Base-by-base conservation (phyloP, 2,329 filamentous ascomycete genomes). In the Fusarium sp. region DNA sequence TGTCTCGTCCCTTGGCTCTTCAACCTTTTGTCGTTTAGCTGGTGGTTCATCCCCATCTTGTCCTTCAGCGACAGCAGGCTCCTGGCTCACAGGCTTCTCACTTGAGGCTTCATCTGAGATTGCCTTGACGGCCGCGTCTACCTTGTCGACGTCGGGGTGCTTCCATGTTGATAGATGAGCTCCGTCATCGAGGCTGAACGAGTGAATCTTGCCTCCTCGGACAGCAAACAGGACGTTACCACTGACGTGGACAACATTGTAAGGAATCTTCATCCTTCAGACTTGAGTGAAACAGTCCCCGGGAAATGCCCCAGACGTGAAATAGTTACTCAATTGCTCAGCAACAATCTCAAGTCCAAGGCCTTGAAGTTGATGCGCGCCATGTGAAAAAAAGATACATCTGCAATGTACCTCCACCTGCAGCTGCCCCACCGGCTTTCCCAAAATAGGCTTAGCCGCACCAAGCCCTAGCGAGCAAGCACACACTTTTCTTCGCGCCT, bases 131-230 rank as follows among this genome's bases (percentile, higher is more conserved):
- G 75, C 72, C 27, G 75, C 74, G 27, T 77, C 74, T 63, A 77
- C 71, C 60, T 80, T 78, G 56, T 78, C 76, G 53, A 80, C 77
- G 69, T 82, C 79, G 7, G 85, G 84, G 65, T 87, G 84, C 60
- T 82, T 83, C 92, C 92, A 94, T 75, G 85, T 83, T 44, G 88
- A 89, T 16, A 93, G 78, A 54, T 89, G 82, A 50, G 82, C 80
- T 34, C 90, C 88, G 65, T 88, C 84, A n/a, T 82, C 75, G 7
- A 90, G 81, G 75, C 85, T 85, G 78, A 94, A 91, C 3, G 89
- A 88, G 75, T 93, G 88, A 57, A 98, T 88, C 73, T 86, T 88
- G 50, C 91, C 88, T 13, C 93, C 94, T 65, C 90, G 90, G 28
- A 93, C 92, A 39, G 92, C 92, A 72, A 97, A 86, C 16, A 98